Evolutionary conservation across 2,329 filamentous ascomycete species (phyloP), one percentile per base, ranked within the genome.

Genomic region (Lecanosticta acicola): DNA sequence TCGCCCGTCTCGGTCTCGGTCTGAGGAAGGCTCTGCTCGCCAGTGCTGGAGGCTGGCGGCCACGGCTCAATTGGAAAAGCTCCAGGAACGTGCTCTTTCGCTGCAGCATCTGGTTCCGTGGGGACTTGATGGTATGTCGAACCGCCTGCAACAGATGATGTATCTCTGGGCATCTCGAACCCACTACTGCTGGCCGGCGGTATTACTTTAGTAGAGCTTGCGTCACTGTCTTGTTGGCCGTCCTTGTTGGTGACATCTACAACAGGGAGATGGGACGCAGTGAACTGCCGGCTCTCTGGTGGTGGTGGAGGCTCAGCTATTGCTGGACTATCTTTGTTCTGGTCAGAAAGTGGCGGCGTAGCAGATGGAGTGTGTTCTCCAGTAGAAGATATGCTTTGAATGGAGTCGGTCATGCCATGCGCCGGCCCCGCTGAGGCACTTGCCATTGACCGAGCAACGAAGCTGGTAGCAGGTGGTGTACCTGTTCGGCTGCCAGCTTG

Each of bases 251-350:
- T 71, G 10, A 78, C 76, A 45, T 76, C 74, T 36, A 74, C 71
- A 56, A 94, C 81, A 3, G 87, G 85, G 39, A 91, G 70, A 63
- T 85, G 84, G 60, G 79, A 83, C 4, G 88, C 86, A 47, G 78
- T 88, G 51, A 91, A 81, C 64, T 94, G 88, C 48, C 83, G 77
- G 17, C 85, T 85, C 64, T 85, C 82, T 11, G 85, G 78, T 17
- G 84, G 82, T 21, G 84, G 83, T 32, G 83, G 79, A 16, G 73
- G 72, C 35, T 86, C 81, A 40, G 68, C 69, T 34, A 73, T 71
- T 46, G 77, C 68, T 9, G 82, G 80, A 20, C 76, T 72, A 37
- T 73, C 72, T 47, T 73, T 70, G 47, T 74, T 53, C 16, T 71
- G 32, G 66, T 72, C 32, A 14, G 74, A 73, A 10, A 74, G 66